phyloP scores from a whole-genome alignment of 2,329 filamentous ascomycete genomes.

The Ilyonectria mors-panacis region DNA sequence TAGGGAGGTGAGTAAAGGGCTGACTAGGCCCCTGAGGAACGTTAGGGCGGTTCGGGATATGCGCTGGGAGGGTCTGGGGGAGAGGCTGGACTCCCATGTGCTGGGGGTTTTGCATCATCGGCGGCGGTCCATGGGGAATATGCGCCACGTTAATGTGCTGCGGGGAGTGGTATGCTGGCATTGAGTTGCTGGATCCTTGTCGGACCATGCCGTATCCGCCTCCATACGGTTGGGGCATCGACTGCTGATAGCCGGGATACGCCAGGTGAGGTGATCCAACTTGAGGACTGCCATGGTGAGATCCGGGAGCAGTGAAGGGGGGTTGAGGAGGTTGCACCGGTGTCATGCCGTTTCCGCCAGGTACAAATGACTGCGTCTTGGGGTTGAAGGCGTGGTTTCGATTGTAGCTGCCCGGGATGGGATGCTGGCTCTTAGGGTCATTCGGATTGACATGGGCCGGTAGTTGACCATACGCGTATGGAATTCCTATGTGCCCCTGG shows the following conservation, averaged over 20 bases:
- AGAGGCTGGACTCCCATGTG: conserved; percentile 59
- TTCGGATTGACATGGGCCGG: conserved; percentile 78
- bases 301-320: conserved; percentile 63
- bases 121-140: conserved; percentile 59
- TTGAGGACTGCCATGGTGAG: conserved; percentile 69
- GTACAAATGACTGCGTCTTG: conserved; percentile 93
- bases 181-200: conserved; percentile 69
- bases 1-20: conserved; percentile 66
- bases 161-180: conserved; percentile 64
- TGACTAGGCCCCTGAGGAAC: conserved; percentile 61
- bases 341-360: conserved; percentile 67
- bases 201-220: conserved; percentile 69
- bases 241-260: conserved; percentile 65
- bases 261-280: conserved; percentile 66
- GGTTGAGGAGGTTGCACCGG: conserved; percentile 64
- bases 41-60: conserved; percentile 63
- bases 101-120: conserved; percentile 54
- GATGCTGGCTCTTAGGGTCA: conserved; percentile 83
- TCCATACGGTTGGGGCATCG: conserved; percentile 63
- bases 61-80: conserved; percentile 58
- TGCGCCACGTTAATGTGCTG: conserved; percentile 49
- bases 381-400: conserved; percentile 89
- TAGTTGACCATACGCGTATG: conserved; percentile 86
- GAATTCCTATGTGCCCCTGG: conserved; percentile 55
- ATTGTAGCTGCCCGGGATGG: conserved; percentile 87